Evolutionary conservation across 371 early-diverging fungal genomes (phyloP).

Genomic region (Zychaea mexicana): DNA sequence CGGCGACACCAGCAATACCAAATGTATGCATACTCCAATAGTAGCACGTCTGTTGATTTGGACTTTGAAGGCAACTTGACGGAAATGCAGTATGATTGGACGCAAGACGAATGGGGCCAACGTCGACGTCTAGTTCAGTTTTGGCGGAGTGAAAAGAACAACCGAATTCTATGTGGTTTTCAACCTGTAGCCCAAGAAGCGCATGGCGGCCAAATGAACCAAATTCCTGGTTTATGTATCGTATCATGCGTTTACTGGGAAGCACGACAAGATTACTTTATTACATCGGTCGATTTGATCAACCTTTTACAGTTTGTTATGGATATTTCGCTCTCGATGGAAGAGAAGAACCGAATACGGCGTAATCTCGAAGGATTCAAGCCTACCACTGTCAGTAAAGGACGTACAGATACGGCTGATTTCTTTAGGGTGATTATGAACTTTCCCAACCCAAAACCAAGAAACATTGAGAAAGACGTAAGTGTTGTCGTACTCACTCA

Average conservation of each 20-base stretch:
- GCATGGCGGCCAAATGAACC: slow-evolving; percentile 22
- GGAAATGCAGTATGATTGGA: slow-evolving; percentile 62
- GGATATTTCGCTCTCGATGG: slow-evolving; percentile 74
- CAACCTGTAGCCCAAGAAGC: slow-evolving; percentile 49
- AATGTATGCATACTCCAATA: neutral
- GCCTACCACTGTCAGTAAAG: slow-evolving; percentile 78
- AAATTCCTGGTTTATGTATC: slow-evolving; percentile 47
- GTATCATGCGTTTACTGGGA: slow-evolving; percentile 87
- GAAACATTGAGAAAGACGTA: slow-evolving; percentile 83
- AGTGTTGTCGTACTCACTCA: too few species aligned
- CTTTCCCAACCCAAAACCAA: slow-evolving; percentile 80
- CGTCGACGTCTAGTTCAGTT: slow-evolving; percentile 79
- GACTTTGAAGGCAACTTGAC: slow-evolving; percentile 63
- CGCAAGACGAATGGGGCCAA: slow-evolving; percentile 62
- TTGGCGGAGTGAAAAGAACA: slow-evolving; percentile 39
- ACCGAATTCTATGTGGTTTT: slow-evolving; percentile 36
- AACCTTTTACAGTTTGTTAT: slow-evolving; percentile 75
- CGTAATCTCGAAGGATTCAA: slow-evolving; percentile 82
- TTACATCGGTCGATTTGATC: slow-evolving; percentile 83
- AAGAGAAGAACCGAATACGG: slow-evolving; percentile 85
- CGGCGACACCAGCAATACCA: neutral
- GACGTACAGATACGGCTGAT: slow-evolving; percentile 69
- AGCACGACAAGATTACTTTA: slow-evolving; percentile 71
- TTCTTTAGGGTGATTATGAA: slow-evolving; percentile 84
- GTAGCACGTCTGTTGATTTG: slow-evolving; percentile 26